These are phyloP conservation scores for Sapria himalayana DNA, from an alignment of 345 rosid species.

Conservation along the genomic window DNA sequence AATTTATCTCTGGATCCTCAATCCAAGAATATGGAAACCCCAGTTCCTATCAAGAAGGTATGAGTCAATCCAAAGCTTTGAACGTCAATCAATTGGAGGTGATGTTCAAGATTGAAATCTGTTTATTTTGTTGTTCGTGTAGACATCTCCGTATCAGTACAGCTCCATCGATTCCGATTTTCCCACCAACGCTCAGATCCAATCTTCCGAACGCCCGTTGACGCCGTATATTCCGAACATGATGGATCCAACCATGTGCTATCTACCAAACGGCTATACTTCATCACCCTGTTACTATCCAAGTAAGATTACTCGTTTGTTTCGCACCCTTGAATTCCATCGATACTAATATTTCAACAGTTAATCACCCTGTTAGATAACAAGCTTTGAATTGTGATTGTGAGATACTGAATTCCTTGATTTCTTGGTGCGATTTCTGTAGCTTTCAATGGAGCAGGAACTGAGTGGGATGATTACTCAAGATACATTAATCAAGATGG, in stretches of 20 bases:
- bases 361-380: no score
- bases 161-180: conserved; percentile 31
- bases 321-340: background rate
- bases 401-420: no score
- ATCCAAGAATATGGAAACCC: conserved; percentile 37
- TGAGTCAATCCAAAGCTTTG: background rate
- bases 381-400: no score
- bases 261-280: conserved; percentile 34
- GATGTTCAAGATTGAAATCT: background rate
- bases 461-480: conserved; percentile 55
- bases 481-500: conserved; percentile 41
- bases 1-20: conserved; percentile 48
- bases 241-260: conserved; percentile 45
- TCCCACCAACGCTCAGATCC: conserved; percentile 34
- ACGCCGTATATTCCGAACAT: conserved; percentile 39
- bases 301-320: no score
- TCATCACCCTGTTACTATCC: conserved; percentile 32
- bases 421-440: no score
- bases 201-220: conserved; percentile 32
- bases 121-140: conserved; percentile 4
- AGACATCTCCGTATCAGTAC: conserved; percentile 47
- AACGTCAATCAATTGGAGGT: background rate
- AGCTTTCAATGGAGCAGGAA: conserved; percentile 38
- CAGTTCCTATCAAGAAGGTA: conserved; percentile 66
- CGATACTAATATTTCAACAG: background rate